These are phyloP conservation scores for Pythium periplocum DNA, from an alignment of 352 stramenopile genomes.

Conservation along the genomic window DNA sequence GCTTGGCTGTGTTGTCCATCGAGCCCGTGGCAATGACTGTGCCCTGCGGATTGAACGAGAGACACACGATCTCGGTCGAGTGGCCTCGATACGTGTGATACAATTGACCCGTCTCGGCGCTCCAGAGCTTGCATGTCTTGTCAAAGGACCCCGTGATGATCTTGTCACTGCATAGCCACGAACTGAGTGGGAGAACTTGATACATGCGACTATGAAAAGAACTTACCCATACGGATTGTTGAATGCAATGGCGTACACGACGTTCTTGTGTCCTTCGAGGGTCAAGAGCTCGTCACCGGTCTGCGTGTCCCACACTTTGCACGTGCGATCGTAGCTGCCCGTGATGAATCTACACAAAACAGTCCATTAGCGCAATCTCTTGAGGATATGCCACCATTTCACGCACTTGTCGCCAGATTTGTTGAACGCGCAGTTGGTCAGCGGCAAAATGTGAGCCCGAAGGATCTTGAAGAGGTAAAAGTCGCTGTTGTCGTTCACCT, in stretches of 20 bases:
- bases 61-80: slow-evolving; percentile 94
- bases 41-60: slow-evolving; percentile 93
- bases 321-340: slow-evolving; percentile 93
- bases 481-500: slow-evolving; percentile 91
- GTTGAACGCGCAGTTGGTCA: slow-evolving; percentile 97
- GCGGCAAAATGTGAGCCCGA: slow-evolving; percentile 90
- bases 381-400: not conserved
- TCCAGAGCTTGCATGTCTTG: slow-evolving; percentile 97
- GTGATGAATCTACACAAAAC: slow-evolving; percentile 87
- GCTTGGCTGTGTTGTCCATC: slow-evolving; percentile 94
- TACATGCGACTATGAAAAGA: not conserved
- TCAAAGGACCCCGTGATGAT: slow-evolving; percentile 95
- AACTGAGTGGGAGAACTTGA: not conserved
- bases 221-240: slow-evolving; percentile 94
- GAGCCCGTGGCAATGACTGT: slow-evolving; percentile 87
- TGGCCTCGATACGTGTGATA: slow-evolving; percentile 95
- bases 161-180: slow-evolving; percentile 66
- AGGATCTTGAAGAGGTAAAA: slow-evolving; percentile 98
- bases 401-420: slow-evolving; percentile 92
- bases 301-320: slow-evolving; percentile 94
- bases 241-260: slow-evolving; percentile 96
- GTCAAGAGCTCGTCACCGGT: slow-evolving; percentile 92
- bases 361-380: not conserved
- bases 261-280: slow-evolving; percentile 94
- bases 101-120: slow-evolving; percentile 89